Evolutionary conservation across 2,329 filamentous ascomycete species (phyloP).

Genomic region (Ophidiomyces ophidiicola): DNA sequence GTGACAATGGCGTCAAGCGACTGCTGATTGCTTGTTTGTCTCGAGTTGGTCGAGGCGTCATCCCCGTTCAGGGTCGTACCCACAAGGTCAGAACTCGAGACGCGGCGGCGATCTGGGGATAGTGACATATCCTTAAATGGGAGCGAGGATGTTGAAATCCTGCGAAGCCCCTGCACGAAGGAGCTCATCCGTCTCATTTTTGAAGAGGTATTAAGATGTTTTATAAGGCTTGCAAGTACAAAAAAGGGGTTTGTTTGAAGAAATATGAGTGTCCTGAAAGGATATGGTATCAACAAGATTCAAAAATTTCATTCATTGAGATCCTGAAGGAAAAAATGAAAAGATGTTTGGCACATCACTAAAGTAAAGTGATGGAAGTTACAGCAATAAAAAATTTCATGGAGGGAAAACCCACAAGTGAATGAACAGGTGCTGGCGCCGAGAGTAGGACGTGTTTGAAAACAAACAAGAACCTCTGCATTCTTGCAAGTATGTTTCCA

Average conservation of each 20-base stretch:
- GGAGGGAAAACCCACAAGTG: too few relatives aligned
- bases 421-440: too few relatives aligned
- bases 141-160: slow-evolving; percentile 2
- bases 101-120: slow-evolving; percentile 6
- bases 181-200: slow-evolving; percentile 6
- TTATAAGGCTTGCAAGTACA: slow-evolving; percentile 1
- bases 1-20: background rate
- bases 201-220: background rate
- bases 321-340: too few relatives aligned
- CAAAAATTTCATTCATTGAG: background rate
- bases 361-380: too few relatives aligned
- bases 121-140: background rate
- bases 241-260: background rate
- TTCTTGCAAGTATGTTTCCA: too few relatives aligned
- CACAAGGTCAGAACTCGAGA: slow-evolving; percentile 9
- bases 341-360: too few relatives aligned
- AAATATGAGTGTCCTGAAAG: background rate
- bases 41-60: slow-evolving; percentile 1
- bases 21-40: background rate
- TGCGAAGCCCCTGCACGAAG: slow-evolving; percentile 8
- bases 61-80: slow-evolving; percentile 1
- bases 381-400: too few relatives aligned
- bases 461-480: too few relatives aligned
- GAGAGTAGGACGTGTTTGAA: too few relatives aligned
- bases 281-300: background rate